Base-by-base conservation (phyloP, 768 basidiomycete genomes). In the Cubamyces sp. region DNA sequence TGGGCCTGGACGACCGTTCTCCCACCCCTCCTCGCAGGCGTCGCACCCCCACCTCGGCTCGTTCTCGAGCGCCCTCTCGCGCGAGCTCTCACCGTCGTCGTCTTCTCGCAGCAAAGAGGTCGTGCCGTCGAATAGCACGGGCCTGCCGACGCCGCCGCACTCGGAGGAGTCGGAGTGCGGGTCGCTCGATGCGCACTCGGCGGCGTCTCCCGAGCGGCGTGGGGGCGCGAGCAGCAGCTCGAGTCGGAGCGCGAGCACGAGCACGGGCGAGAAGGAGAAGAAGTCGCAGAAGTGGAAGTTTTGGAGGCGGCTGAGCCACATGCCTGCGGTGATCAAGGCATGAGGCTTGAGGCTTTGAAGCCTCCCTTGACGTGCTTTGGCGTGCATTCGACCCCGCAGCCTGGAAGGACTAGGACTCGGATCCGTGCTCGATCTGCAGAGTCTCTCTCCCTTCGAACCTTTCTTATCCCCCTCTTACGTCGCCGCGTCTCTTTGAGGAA, bases 141-240 rank as follows among this genome's bases (percentile, higher is more conserved):
- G 58, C 26, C 57, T 71, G 7, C 74, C 71, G 23, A 74, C 74
- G 14, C 74, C 74, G 28, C 71, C 75, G 21, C 70, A 70, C 41
- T 76, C 73, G 40, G 74, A 74, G 54, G 59, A 57, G 37, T 47
- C 23, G 21, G 30, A 37, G 5, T n/a, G 55, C 12, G 34, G 26
- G 30, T 59, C 49, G 46, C 21, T 37, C 26, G 23, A 25, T 0
- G 23, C 26, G 49, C 28, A 28, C 28, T 45, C 59, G 51, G 16
- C 26, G 7, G 18, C 39, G 9, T 42, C 49, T 21, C 34, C 26
- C 14, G 40, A 18, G 48, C 48, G 48, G 48, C 30, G 26, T 5
- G 30, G 52, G 0, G 37, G 37, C 19, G n/a, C 43, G 37, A 28
- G 52, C 30, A 54, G 52, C 52, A 54, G 45, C 25, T 21, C 48